phyloP scores from a whole-genome alignment of 1,284 basidiomycete species.

The Vanrija pseudolonga region DNA sequence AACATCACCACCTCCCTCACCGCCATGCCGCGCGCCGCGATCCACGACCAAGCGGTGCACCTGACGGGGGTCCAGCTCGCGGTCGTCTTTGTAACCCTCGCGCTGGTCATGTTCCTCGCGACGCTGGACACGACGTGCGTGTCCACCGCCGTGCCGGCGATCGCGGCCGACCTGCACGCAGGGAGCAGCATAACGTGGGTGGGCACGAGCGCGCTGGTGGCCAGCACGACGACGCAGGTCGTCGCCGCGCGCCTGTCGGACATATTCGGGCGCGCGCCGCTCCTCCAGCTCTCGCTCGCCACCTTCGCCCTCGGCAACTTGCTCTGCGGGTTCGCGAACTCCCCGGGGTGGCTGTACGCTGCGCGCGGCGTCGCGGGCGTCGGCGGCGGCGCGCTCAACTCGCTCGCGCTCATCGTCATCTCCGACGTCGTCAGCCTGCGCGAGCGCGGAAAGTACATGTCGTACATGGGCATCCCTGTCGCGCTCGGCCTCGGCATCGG shows the following conservation, averaged over 20 bases:
- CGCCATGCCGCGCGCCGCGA: neutral
- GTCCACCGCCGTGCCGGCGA: constrained; percentile 27
- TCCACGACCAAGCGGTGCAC: constrained; percentile 5
- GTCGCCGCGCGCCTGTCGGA: constrained; percentile 30
- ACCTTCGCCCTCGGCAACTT: constrained; percentile 33
- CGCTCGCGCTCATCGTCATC: constrained; percentile 47
- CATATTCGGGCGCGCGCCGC: constrained; percentile 29
- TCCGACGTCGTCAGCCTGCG: constrained; percentile 48
- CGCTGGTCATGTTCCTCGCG: constrained; percentile 4
- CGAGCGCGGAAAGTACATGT: constrained; percentile 47
- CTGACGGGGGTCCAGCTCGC: constrained; percentile 4
- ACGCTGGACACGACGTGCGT: constrained; percentile 26
- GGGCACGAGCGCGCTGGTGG: constrained; percentile 33
- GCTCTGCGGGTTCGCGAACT: constrained; percentile 31
- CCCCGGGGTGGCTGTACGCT: constrained; percentile 28
- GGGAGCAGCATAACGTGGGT: constrained; percentile 32
- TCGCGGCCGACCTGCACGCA: constrained; percentile 28
- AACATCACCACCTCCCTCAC: no score
- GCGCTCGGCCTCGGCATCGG: constrained; percentile 27
- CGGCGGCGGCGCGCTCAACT: constrained; percentile 49
- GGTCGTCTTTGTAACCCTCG: constrained; percentile 7
- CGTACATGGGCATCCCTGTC: constrained; percentile 30
- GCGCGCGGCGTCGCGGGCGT: constrained; percentile 49
- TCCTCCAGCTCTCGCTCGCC: constrained; percentile 20
- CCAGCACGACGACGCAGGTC: constrained; percentile 33